A percentile compares a stretch with the other conserved stretches of the same genome.
Evolutionary conservation across 75 land plant species (phyloP).

Genomic region (Sequoia sempervirens): DNA sequence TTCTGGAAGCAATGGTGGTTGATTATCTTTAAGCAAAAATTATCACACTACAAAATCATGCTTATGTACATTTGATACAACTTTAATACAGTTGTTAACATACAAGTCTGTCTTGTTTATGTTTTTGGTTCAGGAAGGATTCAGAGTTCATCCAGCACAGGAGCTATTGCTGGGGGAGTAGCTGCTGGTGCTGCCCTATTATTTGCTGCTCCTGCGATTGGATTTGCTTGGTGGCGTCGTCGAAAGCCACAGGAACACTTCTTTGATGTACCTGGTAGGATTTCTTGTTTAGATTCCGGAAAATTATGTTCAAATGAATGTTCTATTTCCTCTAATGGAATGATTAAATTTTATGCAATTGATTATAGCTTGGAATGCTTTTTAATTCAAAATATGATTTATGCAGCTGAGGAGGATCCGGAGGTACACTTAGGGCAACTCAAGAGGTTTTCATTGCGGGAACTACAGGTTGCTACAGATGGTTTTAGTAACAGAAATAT

Average conservation of each 20-base stretch:
- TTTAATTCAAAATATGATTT: slow-evolving; percentile 9
- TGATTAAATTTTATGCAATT: not conserved
- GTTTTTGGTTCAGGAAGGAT: slow-evolving; percentile 1
- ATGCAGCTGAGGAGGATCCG: slow-evolving; percentile 73
- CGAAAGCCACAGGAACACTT: slow-evolving; percentile 77
- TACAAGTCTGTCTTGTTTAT: not conserved
- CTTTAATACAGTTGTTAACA: not conserved
- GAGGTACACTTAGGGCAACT: slow-evolving; percentile 74
- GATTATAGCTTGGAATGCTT: not conserved
- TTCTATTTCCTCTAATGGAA: not conserved
- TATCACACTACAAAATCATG: not conserved
- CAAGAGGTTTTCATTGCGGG: slow-evolving; percentile 61
- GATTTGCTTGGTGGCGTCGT: slow-evolving; percentile 86
- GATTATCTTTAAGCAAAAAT: slow-evolving; percentile 1
- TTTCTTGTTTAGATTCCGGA: not conserved
- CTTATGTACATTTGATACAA: not conserved
- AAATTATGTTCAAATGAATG: not conserved
- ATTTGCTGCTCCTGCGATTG: slow-evolving; percentile 89
- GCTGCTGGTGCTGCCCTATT: slow-evolving; percentile 92
- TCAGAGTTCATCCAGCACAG: slow-evolving; percentile 48
- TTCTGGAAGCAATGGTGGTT: slow-evolving; percentile 10
- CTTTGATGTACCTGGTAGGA: slow-evolving; percentile 89
- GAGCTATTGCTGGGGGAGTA: slow-evolving; percentile 88
- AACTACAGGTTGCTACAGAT: slow-evolving; percentile 71
- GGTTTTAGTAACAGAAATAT: slow-evolving; percentile 62